A percentile compares a stretch with the other conserved stretches of the same genome.
These are phyloP conservation scores for Lichtheimia ornata DNA, from an alignment of 371 early-diverging fungal genomes.

Conservation along the genomic window DNA sequence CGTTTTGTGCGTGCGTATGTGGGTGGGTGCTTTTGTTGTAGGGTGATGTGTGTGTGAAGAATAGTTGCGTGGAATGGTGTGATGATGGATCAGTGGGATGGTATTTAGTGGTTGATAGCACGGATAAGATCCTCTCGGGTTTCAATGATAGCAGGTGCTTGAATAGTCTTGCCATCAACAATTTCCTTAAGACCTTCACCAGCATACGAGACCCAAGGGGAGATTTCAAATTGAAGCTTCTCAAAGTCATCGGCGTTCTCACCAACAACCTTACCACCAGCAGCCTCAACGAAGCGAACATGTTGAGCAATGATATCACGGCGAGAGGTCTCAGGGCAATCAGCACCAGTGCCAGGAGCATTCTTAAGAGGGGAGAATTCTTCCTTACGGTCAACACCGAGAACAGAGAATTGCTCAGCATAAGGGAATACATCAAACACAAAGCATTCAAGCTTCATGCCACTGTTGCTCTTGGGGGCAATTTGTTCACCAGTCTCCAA, in stretches of 20 bases:
- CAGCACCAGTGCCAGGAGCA: constrained; percentile 85
- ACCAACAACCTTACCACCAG: constrained; percentile 77
- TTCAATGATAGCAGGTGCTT: constrained; percentile 45
- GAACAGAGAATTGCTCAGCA: constrained; percentile 83
- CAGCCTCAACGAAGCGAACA: constrained; percentile 80
- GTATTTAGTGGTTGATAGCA: constrained; percentile 13
- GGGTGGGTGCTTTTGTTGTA: too few relatives aligned
- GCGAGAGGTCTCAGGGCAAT: constrained; percentile 93
- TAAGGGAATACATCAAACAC: constrained; percentile 97
- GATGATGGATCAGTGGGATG: background rate
- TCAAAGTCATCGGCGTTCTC: constrained; percentile 52
- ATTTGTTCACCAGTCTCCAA: constrained; percentile 74
- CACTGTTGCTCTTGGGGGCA: constrained; percentile 81
- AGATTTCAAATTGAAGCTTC: constrained; percentile 75
- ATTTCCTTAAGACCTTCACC: constrained; percentile 87
- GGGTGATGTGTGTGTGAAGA: too few relatives aligned
- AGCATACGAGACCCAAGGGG: constrained; percentile 88
- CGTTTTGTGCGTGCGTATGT: background rate
- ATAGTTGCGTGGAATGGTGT: too few relatives aligned
- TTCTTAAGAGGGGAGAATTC: constrained; percentile 99
- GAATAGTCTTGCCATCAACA: constrained; percentile 62
- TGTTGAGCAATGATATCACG: constrained; percentile 86
- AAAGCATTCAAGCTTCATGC: constrained; percentile 97
- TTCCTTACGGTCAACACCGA: constrained; percentile 89
- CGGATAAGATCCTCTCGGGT: constrained; percentile 48